Evolutionary conservation across 176 grass and related monocot genomes (phyloP).

Genomic region (Dactylis glomerata): DNA sequence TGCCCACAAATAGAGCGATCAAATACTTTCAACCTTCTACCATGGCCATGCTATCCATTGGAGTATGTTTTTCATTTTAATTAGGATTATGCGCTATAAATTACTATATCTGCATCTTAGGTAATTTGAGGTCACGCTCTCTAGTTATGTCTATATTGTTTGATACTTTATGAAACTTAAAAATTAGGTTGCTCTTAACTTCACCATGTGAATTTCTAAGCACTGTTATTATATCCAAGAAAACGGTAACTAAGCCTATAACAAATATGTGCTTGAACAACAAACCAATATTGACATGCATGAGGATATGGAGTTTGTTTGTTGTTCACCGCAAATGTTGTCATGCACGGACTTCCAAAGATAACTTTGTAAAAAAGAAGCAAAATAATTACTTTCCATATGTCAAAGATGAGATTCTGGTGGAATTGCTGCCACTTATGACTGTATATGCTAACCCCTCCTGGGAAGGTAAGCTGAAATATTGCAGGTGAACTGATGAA

Average conservation of each 20-base stretch:
- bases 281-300: not conserved
- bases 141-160: not conserved
- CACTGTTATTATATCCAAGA: not conserved
- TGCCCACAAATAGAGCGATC: not conserved
- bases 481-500: not conserved
- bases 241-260: not conserved
- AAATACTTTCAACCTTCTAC: not conserved
- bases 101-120: not conserved
- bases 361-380: not conserved
- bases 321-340: not conserved
- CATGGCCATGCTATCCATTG: not conserved
- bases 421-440: not conserved
- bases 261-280: not conserved
- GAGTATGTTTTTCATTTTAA: not conserved
- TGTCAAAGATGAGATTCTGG: not conserved
- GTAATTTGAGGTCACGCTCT: not conserved
- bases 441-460: not conserved
- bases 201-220: not conserved
- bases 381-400: not conserved
- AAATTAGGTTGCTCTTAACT: not conserved
- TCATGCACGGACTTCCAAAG: not conserved
- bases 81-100: not conserved
- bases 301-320: not conserved
- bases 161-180: not conserved
- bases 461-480: not conserved